phyloP scores from a whole-genome alignment of 495 filamentous ascomycete genomes.

The Hypoxylon subgilvum region DNA sequence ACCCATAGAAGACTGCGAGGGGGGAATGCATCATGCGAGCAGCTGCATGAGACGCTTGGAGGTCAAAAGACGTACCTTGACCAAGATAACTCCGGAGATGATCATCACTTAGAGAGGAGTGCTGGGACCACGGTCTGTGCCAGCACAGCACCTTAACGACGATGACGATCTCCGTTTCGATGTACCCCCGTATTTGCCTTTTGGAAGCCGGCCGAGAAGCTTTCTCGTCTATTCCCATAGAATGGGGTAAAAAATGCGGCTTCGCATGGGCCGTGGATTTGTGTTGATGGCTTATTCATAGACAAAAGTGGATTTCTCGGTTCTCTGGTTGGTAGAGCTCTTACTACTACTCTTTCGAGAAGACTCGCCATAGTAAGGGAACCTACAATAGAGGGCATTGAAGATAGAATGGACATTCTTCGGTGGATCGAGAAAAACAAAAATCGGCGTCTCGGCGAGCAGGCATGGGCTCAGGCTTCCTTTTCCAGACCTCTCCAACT shows the following conservation, averaged over 20 bases:
- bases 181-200: constrained; percentile 45
- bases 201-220: constrained; percentile 44
- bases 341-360: constrained; percentile 29
- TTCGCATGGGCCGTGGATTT: constrained; percentile 43
- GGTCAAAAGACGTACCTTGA: constrained; percentile 50
- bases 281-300: constrained; percentile 53
- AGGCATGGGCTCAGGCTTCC: constrained; percentile 43
- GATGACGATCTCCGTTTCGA: constrained; percentile 44
- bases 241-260: constrained; percentile 44
- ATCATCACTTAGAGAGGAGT: constrained; percentile 45
- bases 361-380: constrained; percentile 40
- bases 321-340: constrained; percentile 50
- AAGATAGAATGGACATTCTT: constrained; percentile 56
- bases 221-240: constrained; percentile 43
- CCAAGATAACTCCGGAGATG: constrained; percentile 44
- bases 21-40: constrained; percentile 47
- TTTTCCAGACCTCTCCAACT: constrained; percentile 40
- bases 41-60: constrained; percentile 51
- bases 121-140: constrained; percentile 40
- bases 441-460: constrained; percentile 45
- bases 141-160: constrained; percentile 41
- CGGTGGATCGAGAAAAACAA: constrained; percentile 50
- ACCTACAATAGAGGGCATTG: constrained; percentile 39
- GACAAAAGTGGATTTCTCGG: constrained; percentile 67
- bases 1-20: constrained; percentile 56